A percentile compares a stretch with the other conserved stretches of the same genome.
These are phyloP conservation scores for Lasiosphaeria hispida DNA, from an alignment of 495 filamentous ascomycete genomes.

Conservation along the genomic window DNA sequence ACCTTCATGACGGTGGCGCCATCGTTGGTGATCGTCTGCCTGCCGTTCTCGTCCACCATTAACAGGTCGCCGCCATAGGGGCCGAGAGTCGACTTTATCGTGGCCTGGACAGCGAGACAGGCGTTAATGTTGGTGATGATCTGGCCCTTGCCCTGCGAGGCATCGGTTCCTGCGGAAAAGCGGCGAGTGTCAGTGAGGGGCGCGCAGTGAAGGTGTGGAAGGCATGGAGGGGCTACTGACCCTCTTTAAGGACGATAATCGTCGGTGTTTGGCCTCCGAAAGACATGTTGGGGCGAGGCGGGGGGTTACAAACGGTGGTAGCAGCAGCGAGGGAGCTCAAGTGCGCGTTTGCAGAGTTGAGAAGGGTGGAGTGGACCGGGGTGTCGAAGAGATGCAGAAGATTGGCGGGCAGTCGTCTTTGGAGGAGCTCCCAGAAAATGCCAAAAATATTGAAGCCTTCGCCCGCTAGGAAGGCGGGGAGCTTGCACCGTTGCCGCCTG, in stretches of 20 bases:
- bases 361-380: slow-evolving; percentile 3
- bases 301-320: background rate
- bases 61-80: slow-evolving; percentile 96
- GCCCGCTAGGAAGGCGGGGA: slow-evolving; percentile 2
- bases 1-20: slow-evolving; percentile 99
- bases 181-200: slow-evolving; percentile 25
- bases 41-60: slow-evolving; percentile 92
- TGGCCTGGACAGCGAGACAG: slow-evolving; percentile 93
- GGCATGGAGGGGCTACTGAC: slow-evolving; percentile 55
- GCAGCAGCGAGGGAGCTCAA: slow-evolving; percentile 20
- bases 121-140: slow-evolving; percentile 98
- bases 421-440: slow-evolving; percentile 21
- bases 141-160: slow-evolving; percentile 95
- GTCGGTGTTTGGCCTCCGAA: slow-evolving; percentile 98
- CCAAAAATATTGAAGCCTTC: slow-evolving; percentile 30
- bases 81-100: slow-evolving; percentile 92
- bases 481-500: slow-evolving; percentile 3
- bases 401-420: slow-evolving; percentile 5
- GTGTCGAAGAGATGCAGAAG: slow-evolving; percentile 10
- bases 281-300: slow-evolving; percentile 59
- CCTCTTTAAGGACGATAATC: slow-evolving; percentile 97
- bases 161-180: slow-evolving; percentile 78
- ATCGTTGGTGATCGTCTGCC: slow-evolving; percentile 97
- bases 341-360: slow-evolving; percentile 1
- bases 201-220: background rate